These are phyloP conservation scores for Polygonum maritimum DNA, from an alignment of 148 eudicot species.

Conservation along the genomic window DNA sequence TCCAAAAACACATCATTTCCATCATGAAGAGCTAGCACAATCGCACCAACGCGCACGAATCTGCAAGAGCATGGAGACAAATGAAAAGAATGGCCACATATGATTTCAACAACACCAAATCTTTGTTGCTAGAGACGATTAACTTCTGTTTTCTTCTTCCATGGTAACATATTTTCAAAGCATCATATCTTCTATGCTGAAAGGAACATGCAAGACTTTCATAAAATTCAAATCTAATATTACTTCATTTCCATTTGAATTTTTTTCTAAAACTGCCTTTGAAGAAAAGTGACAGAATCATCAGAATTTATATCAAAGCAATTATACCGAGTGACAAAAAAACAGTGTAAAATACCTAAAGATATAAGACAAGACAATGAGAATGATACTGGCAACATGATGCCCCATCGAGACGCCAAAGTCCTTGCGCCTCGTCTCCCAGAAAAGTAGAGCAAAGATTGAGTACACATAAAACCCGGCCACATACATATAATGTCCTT, in stretches of 20 bases:
- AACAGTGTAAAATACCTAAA: conserved; percentile 31
- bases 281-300: background rate
- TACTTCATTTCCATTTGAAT: background rate
- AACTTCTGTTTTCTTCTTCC: background rate
- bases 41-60: conserved; percentile 83
- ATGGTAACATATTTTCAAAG: background rate
- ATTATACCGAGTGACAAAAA: background rate
- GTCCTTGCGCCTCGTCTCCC: conserved; percentile 95
- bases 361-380: conserved; percentile 64
- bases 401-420: conserved; percentile 97
- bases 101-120: background rate
- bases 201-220: background rate
- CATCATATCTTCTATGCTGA: background rate
- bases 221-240: background rate
- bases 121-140: background rate
- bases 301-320: background rate
- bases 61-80: conserved; percentile 29
- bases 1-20: conserved; percentile 92
- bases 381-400: conserved; percentile 68
- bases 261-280: background rate
- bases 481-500: conserved; percentile 72
- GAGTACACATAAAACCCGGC: conserved; percentile 88
- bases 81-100: conserved; percentile 13
- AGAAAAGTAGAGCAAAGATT: conserved; percentile 81
- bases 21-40: conserved; percentile 90